These are phyloP conservation scores for Colletotrichum sp. DNA, from an alignment of 2,329 filamentous ascomycete genomes.

Conservation along the genomic window DNA sequence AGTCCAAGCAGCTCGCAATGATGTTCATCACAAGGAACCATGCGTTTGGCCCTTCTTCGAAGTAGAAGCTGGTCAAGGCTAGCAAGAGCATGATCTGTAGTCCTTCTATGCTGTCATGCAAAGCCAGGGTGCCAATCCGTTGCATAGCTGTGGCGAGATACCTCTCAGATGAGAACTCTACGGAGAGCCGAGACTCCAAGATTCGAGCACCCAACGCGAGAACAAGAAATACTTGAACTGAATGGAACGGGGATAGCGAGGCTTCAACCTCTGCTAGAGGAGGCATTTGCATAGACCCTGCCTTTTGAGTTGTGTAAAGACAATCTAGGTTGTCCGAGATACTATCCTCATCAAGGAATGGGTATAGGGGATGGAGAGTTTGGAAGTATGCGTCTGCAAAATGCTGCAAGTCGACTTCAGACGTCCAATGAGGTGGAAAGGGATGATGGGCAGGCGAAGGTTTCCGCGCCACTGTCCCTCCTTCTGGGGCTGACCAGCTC, in stretches of 20 bases:
- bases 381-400: constrained; percentile 53
- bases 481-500: not conserved
- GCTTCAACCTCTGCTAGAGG: constrained; percentile 17
- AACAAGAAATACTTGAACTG: constrained; percentile 58
- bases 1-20: constrained; percentile 51
- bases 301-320: constrained; percentile 31
- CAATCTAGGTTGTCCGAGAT: constrained; percentile 34
- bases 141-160: constrained; percentile 53
- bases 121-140: constrained; percentile 46
- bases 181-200: constrained; percentile 45
- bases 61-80: constrained; percentile 55
- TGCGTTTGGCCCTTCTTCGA: constrained; percentile 50
- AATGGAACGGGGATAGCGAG: constrained; percentile 29
- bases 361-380: constrained; percentile 51
- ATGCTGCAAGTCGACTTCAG: constrained; percentile 30
- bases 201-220: constrained; percentile 52
- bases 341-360: constrained; percentile 50
- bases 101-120: constrained; percentile 52
- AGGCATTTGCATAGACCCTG: not conserved
- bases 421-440: not conserved
- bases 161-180: constrained; percentile 49
- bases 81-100: constrained; percentile 52
- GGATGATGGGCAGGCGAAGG: constrained; percentile 12
- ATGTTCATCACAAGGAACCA: constrained; percentile 63
- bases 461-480: not conserved